Conservation (phyloP, 257 asterid genomes). For the Thymus quinquecostatus region DNA sequence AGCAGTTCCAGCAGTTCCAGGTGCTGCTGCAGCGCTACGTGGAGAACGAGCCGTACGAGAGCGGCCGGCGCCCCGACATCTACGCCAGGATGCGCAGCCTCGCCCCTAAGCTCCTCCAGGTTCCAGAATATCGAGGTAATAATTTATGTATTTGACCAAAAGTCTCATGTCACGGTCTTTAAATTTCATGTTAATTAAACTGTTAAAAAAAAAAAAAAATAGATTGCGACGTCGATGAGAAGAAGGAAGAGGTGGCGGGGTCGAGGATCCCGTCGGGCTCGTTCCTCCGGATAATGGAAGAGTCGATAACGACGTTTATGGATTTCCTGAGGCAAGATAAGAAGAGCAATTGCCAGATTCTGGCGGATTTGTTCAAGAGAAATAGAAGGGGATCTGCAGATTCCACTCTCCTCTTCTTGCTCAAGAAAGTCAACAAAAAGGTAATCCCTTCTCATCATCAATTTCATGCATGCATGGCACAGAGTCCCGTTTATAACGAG, state of each 20-base stretch:
- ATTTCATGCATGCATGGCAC: too few species aligned
- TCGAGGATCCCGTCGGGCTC: slow-evolving; percentile 83
- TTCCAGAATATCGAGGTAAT: slow-evolving; percentile 83
- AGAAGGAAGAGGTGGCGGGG: slow-evolving; percentile 47
- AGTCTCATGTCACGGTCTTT: too few species aligned
- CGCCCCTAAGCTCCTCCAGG: slow-evolving; percentile 87
- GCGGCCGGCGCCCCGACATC: slow-evolving; percentile 77
- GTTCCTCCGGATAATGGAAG: slow-evolving; percentile 73
- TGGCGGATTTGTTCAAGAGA: slow-evolving; percentile 64
- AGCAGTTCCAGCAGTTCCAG: slow-evolving; percentile 85
- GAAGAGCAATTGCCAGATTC: slow-evolving; percentile 57
- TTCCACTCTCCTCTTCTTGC: slow-evolving; percentile 62
- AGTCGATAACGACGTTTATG: slow-evolving; percentile 82
- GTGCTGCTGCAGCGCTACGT: slow-evolving; percentile 77
- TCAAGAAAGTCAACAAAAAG: slow-evolving; percentile 77
- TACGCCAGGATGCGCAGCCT: slow-evolving; percentile 75
- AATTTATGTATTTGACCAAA: too few species aligned
- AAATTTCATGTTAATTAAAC: too few species aligned
- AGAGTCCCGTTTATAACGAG: too few species aligned
- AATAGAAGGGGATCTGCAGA: slow-evolving; percentile 60
- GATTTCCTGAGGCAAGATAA: slow-evolving; percentile 79
- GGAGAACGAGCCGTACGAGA: slow-evolving; percentile 87
- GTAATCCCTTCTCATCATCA: slow-evolving; percentile 25
- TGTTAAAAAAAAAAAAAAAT: too few species aligned
- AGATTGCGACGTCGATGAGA: slow-evolving; percentile 46